Evolutionary conservation across 148 eudicot genomes (phyloP), one percentile per base, ranked within the genome.

Genomic region (Suaeda aralocaspica): DNA sequence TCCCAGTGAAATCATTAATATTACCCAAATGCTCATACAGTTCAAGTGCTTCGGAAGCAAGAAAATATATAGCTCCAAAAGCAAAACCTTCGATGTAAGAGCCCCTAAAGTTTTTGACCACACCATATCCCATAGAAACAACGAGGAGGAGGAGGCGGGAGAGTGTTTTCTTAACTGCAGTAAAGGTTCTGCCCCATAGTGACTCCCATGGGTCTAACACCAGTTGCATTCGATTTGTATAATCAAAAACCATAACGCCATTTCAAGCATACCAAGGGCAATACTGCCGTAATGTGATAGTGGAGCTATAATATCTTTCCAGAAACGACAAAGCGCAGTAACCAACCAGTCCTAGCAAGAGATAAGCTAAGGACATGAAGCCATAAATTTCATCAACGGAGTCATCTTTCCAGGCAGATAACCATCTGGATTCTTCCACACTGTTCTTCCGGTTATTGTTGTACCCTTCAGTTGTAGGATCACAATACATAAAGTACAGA

Each of bases 111-210:
- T 92, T 36, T 74, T 86, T 88, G 70, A 88, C 86, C 69, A 92
- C 92, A 82, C 98, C 98, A 81, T 86, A 92, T 15, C 98, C 98
- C 98, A 92, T 92, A 52, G 98, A 88, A 74, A 92, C 98, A 65
- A 92, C 98, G 73, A 92, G 79, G 63, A 92, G 94, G 59, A 92
- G 92, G 19, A 92, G 84, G 12, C 98, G 89, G 19, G 98, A 88
- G 11, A 92, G 66, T 9, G 96, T 92, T 84, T 90, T 92, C 74
- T 92, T 92, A 14, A 90, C 80, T 29, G 96, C 94, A 73, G 81
- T 90, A 51, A 86, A 79, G 62, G 98, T 92, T 68, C 96, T 46
- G 94, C 96, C 96, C 96, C 64, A 87, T 77, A 21, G 98, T 92
- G 28, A 90, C 92, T 29, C 89, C 92, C 82, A 92, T 86, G 12